These are phyloP conservation scores for Pseudonitzschia delicatissima DNA, from an alignment of 108 stramenopile genomes.

Conservation along the genomic window DNA sequence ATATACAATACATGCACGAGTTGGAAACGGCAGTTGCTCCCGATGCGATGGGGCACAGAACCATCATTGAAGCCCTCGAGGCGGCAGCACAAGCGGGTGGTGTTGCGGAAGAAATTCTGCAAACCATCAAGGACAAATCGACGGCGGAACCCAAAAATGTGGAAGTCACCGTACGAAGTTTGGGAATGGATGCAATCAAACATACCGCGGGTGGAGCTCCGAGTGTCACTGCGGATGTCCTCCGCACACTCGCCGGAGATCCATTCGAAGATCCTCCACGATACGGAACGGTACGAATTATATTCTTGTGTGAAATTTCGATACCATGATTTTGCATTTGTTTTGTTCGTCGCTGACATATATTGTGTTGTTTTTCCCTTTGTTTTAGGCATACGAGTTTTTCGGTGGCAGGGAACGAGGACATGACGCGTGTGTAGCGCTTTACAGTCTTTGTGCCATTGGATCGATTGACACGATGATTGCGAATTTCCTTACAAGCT, in stretches of 20 bases:
- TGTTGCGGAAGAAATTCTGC: constrained; percentile 49
- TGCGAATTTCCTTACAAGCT: constrained; percentile 79
- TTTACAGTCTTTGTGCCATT: constrained; percentile 84
- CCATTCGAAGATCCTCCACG: constrained; percentile 84
- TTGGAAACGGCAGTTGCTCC: constrained; percentile 33
- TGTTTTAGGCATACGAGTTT: constrained; percentile 64
- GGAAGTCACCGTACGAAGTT: constrained; percentile 77
- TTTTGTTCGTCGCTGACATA: too few relatives aligned
- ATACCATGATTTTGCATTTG: neutral
- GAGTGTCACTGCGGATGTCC: constrained; percentile 86
- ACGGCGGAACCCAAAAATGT: constrained; percentile 63
- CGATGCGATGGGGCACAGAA: constrained; percentile 37
- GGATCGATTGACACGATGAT: constrained; percentile 98
- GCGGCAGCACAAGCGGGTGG: constrained; percentile 44
- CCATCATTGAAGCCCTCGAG: constrained; percentile 59
- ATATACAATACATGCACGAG: constrained; percentile 43
- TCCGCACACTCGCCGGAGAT: constrained; percentile 83
- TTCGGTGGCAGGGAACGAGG: constrained; percentile 83
- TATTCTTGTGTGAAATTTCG: neutral
- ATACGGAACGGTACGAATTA: constrained; percentile 68
- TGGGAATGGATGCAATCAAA: constrained; percentile 82
- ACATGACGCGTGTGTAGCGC: constrained; percentile 90
- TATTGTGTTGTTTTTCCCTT: neutral
- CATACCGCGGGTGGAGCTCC: constrained; percentile 87
- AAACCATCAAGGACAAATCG: constrained; percentile 51